Base-by-base conservation (phyloP, 1,284 basidiomycete genomes). In the Rhodotorula sp. region DNA sequence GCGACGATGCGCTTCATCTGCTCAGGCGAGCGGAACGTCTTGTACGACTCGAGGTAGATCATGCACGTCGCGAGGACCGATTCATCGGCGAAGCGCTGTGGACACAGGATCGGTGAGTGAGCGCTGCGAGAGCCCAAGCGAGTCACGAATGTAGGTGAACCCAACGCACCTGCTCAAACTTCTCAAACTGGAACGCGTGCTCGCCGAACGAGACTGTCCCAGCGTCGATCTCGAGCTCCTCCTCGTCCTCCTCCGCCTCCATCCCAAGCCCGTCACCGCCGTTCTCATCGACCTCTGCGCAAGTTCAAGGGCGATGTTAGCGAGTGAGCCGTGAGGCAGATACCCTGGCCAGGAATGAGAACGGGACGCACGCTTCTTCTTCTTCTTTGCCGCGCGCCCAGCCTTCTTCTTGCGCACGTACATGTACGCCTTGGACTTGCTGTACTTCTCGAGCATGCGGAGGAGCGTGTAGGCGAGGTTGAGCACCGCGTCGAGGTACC, bases 161-260 rank as follows among this genome's bases (percentile, higher is more conserved):
- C 41, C 73, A 42, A 80, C 89, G 74, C 75, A 93, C 93, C 85
- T 86, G 85, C 82, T 97, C 91, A 75, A 93, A 95, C 25, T 89
- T 87, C 73, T 92, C 89, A 79, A 97, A 93, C 1, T 91, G 91
- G 82, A 96, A 95, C 80, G 90, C 87, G 54, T 91, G 92, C 79
- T 97, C 94, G 62, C 87, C 85, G 67, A 91, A 87, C 49, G 87
- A 84, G 34, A 67, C 61, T n/a, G 66, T 66, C 45, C 66, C 64
- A 14, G 71, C 67, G 23, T 74, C 74, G 64, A 72, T 74, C 25
- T 90, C 88, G 48, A 86, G 85, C 41, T 91, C 89, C 58, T 86
- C 79, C 21, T 80, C 80, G n/a, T 80, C 77, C 19, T 80, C 66
- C n/a, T 48, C 66, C 7, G 16, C 74, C 5, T 64, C 78, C 59